Conservation (phyloP, 2,329 filamentous ascomycete genomes). For the Lachnellula suecica region DNA sequence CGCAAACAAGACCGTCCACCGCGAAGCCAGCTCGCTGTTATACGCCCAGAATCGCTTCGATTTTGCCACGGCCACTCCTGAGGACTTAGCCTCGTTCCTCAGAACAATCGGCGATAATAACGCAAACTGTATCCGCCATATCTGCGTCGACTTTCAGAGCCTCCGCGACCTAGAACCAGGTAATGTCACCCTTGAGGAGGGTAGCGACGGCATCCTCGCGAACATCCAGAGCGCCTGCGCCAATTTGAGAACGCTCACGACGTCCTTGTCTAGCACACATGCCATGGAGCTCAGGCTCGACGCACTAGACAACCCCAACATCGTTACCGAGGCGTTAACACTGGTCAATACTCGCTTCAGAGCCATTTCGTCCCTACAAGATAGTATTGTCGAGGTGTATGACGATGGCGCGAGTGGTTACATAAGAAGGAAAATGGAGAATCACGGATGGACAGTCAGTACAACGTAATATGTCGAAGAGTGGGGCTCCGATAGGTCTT, state of each 20-base stretch:
- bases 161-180: slow-evolving; percentile 9
- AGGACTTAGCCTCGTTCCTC: slow-evolving; percentile 18
- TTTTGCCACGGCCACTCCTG: slow-evolving; percentile 10
- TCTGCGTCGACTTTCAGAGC: slow-evolving; percentile 18
- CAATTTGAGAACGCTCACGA: slow-evolving; percentile 18
- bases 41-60: slow-evolving; percentile 25
- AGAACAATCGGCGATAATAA: slow-evolving; percentile 21
- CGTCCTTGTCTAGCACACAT: slow-evolving; percentile 5
- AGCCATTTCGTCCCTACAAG: slow-evolving; percentile 23
- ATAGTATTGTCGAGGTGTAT: slow-evolving; percentile 24
- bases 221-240: slow-evolving; percentile 19
- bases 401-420: slow-evolving; percentile 14
- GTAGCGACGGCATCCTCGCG: slow-evolving; percentile 10
- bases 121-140: slow-evolving; percentile 18
- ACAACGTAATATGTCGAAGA: slow-evolving; percentile 14
- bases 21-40: slow-evolving; percentile 22
- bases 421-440: slow-evolving; percentile 23
- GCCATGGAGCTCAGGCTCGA: slow-evolving; percentile 2
- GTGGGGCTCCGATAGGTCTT: slow-evolving; percentile 10
- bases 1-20: slow-evolving; percentile 20
- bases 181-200: slow-evolving; percentile 8
- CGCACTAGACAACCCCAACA: slow-evolving; percentile 5
- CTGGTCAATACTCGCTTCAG: slow-evolving; percentile 23
- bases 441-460: slow-evolving; percentile 24
- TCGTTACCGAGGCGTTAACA: slow-evolving; percentile 15